Evolutionary conservation across 2,329 filamentous ascomycete species (phyloP), one percentile per base, ranked within the genome.

Genomic region (Xylaria sp.): DNA sequence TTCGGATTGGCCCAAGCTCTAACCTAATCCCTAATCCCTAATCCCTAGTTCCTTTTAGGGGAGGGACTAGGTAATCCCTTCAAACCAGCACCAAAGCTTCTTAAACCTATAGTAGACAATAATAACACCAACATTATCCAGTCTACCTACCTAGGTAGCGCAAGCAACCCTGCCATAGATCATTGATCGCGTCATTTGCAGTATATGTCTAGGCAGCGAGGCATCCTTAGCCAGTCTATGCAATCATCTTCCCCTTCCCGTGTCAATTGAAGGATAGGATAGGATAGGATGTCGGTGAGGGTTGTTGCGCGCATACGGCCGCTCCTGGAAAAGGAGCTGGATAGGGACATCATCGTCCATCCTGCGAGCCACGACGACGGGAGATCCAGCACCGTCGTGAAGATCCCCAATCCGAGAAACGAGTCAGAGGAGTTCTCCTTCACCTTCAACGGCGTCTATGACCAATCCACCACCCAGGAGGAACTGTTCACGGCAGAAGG

Each of bases 321-420:
- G 62, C 88, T 98, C 72, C 89, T 98, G 72, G 91, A 93, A 75
- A 90, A 91, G 72, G 96, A 98, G 84, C 85, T 91, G 67, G 92
- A 96, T 78, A 92, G 92, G 81, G 95, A 98, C 83, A 88, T 93
- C 69, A 97, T 98, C 75, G 91, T 98, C 73, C 85, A 83, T 58
- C 87, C 90, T 9, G 90, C 90, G 57, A 88, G 86, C 70, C 87
- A 85, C 66, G 87, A 90, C 61, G 83, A 88, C 56, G 87, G 87
- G 73, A 87, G 86, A 73, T 86, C 89, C 23, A 89, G 87, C 71
- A 90, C 86, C 31, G 83, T 97, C 37, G 90, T 98, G 77, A 91
- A 92, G 80, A 97, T 98, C 76, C 95, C 95, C 3, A 98, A 94
- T 78, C 94, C 95, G 0, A 97, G 96, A 84, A 98, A 98, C 77